Conservation (phyloP, 352 stramenopile species). For the Phytophthora ramorum region DNA sequence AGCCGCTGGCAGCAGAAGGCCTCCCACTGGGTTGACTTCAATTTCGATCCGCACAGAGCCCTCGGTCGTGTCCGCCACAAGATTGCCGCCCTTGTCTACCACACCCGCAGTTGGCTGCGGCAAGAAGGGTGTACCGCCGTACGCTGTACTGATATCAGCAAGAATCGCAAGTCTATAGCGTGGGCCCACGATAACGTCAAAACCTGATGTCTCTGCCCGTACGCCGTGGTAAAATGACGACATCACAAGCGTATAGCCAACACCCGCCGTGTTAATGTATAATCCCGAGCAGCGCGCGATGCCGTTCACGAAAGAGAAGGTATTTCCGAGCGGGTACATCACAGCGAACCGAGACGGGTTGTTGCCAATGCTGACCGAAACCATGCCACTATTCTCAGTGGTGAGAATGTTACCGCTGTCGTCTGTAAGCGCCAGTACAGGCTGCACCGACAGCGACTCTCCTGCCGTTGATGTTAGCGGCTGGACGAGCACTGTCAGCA, state of each 20-base stretch:
- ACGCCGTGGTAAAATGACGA: conserved; percentile 72
- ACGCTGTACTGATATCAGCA: conserved; percentile 81
- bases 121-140: conserved; percentile 74
- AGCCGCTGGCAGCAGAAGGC: conserved; percentile 53
- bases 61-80: conserved; percentile 50
- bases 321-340: conserved; percentile 50
- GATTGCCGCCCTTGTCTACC: conserved; percentile 82
- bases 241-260: conserved; percentile 76
- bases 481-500: conserved; percentile 73
- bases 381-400: conserved; percentile 55
- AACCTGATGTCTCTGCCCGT: conserved; percentile 69
- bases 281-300: conserved; percentile 76
- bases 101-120: conserved; percentile 80
- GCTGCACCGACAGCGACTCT: conserved; percentile 65
- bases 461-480: conserved; percentile 68
- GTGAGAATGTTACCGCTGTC: conserved; percentile 82
- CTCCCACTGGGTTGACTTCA: conserved; percentile 63
- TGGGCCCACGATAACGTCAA: conserved; percentile 75
- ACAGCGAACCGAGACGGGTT: conserved; percentile 62
- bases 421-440: conserved; percentile 76
- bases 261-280: conserved; percentile 69
- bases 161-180: conserved; percentile 68
- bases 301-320: conserved; percentile 78
- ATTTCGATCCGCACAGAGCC: conserved; percentile 74
- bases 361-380: conserved; percentile 61